Base-by-base conservation (phyloP, 2,329 filamentous ascomycete species). In the Thelonectria olida region DNA sequence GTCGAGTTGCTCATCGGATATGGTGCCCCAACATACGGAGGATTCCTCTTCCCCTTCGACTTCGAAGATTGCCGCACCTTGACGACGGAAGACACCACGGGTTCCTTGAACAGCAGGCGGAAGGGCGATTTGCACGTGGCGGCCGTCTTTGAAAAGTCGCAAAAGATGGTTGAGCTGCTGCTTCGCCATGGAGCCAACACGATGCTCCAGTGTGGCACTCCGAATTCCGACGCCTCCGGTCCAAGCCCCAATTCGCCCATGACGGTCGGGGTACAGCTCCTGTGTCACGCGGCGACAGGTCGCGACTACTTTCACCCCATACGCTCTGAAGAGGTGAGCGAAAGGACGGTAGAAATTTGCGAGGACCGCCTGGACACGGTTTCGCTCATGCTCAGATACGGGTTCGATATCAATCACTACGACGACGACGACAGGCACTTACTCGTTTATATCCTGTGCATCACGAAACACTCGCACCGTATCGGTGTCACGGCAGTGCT, bases 11-110 rank as follows among this genome's bases (percentile, higher is more conserved):
- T 27, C 25, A 27, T 27, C 25, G 6, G 25, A 5, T 48, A 49
- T 13, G 49, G 58, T 7, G 50, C 34, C 27, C 27, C 49, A 8
- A 23, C 54, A 22, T 17, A 57, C 50, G 57, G 57, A 25, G 23
- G 20, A 10, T 6, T 31, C 7, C 12, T n/a, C 12, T 31, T 7
- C 17, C 13, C 10, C 25, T 27, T 9, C 25, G n/a, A n/a, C n/a
- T n/a, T n/a, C n/a, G n/a, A n/a, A n/a, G n/a, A n/a, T n/a, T n/a
- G n/a, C n/a, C n/a, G n/a, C n/a, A n/a, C n/a, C n/a, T n/a, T n/a
- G n/a, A n/a, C n/a, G n/a, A n/a, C n/a, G n/a, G n/a, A n/a, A n/a
- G n/a, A n/a, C n/a, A n/a, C n/a, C n/a, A n/a, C n/a, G n/a, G n/a
- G n/a, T n/a, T n/a, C n/a, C 19, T 17, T 28, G 41, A 48, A 19